Evolutionary conservation across 805 yeast genomes (phyloP), one percentile per base, ranked within the genome.

Genomic region (Saccharomycopsis synnaedendra): DNA sequence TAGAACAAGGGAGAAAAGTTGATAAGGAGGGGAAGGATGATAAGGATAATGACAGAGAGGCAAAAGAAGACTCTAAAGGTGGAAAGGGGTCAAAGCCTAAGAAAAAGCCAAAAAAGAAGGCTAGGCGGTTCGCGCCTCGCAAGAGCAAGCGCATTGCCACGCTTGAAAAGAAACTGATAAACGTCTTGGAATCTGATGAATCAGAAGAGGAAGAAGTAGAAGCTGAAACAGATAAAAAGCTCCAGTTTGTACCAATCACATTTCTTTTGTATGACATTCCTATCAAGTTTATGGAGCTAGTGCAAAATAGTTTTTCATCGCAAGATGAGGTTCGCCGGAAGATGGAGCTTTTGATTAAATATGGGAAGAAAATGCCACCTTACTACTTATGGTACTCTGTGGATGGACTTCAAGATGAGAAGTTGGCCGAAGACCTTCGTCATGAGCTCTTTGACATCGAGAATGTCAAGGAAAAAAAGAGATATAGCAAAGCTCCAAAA

Each of bases 341-440:
- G 19, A 87, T 90, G 96, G 69, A 70, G 38, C 65, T 70, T 6
- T 73, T 81, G 3, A 60, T 87, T 47, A 66, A 68, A 10, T 66
- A 63, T 19, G 95, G 96, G 1, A 68, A 69, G 1, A 70, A 87
- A 49, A 64, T 78, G 3, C 66, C 81, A 4, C 75, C 75, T 34
- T 76, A 77, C 55, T 75, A 82, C 59, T 66, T 87, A 27, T 88
- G 96, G 96, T 85, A 82, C 57, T 86, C 84, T 56, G 69, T 90
- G 7, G 93, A 84, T 61, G 89, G 87, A 0, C 71, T 75, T 42
- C 75, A 77, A 46, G 93, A 85, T 59, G 85, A 80, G 53, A 62
- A 64, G 1, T 56, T 83, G 42, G 84, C 85, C 0, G 93, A 85
- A 56, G 67, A 69, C 5, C 61, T 83, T 38, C 70, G 94, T 55